Conservation (phyloP, 352 stramenopile genomes). For the Phytophthora kernoviae region DNA sequence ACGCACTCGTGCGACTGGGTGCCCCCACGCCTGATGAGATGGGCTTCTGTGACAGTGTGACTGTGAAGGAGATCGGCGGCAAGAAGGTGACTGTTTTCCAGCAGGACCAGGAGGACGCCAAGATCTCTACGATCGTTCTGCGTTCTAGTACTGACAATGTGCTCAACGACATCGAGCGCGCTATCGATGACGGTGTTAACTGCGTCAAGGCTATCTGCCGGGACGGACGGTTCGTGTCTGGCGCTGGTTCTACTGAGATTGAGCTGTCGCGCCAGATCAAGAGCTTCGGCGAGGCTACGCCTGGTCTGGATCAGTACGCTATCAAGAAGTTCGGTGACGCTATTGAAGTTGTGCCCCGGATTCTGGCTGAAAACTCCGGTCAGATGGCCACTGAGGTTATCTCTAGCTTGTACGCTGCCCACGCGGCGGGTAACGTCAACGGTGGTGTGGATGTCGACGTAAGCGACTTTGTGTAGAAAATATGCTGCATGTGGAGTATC, state of each 20-base stretch:
- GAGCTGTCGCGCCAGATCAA: constrained; percentile 95
- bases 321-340: constrained; percentile 99
- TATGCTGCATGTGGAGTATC: neutral
- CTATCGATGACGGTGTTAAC: constrained; percentile 98
- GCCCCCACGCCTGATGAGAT: constrained; percentile 98
- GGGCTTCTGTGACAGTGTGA: constrained; percentile 93
- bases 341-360: constrained; percentile 97
- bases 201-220: constrained; percentile 95
- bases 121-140: constrained; percentile 97
- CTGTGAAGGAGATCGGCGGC: constrained; percentile 96
- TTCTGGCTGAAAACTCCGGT: constrained; percentile 98
- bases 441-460: constrained; percentile 96
- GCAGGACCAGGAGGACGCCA: constrained; percentile 93
- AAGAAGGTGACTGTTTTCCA: constrained; percentile 97
- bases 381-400: constrained; percentile 95
- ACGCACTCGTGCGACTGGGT: constrained; percentile 96
- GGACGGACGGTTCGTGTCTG: constrained; percentile 95
- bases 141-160: constrained; percentile 95
- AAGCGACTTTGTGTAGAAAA: constrained; percentile 22
- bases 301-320: constrained; percentile 99
- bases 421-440: constrained; percentile 92
- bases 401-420: constrained; percentile 93
- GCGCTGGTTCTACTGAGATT: constrained; percentile 96
- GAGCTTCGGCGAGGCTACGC: constrained; percentile 94
- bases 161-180: constrained; percentile 98